Evolutionary conservation across 2,329 filamentous ascomycete genomes (phyloP), one percentile per base, ranked within the genome.

Genomic region (Dactylonectria estremocensis): DNA sequence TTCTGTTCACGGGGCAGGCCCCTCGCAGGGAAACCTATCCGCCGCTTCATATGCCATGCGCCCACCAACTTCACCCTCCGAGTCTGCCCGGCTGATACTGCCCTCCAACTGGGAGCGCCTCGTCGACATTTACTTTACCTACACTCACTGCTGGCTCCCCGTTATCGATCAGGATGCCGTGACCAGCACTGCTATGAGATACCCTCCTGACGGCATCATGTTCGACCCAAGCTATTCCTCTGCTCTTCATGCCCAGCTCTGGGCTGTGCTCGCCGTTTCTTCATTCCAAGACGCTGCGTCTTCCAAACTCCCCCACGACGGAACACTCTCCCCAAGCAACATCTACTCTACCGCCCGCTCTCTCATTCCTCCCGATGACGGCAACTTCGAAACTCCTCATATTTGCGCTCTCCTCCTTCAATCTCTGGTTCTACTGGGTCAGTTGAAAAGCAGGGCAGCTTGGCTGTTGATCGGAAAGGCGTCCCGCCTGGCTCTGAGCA

Each of bases 111-210:
- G 86, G 76, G 90, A 85, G 82, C 83, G 86, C 2, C 84, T 95
- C 4, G 81, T 95, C 45, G 91, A 94, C 71, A 85, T 92, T 5
- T 95, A 94, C 77, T 92, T 93, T 67, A 88, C 91, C 1, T 93
- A 93, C 72, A 93, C 91, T 0, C 91, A 95, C 77, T 90, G 88
- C 60, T 95, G 93, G 93, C 85, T 95, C 28, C 93, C 93, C 0
- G 90, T 95, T 28, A 83, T 92, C 11, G 90, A 94, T 69, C 92
- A 90, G 69, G 87, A 91, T 55, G 85, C 87, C 48, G 82, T 93
- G 5, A 81, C 91, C 56, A 84, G 72, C 64, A 83, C 77, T 65
- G 87, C 81, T 1, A 79, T 83, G 45, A 77, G 78, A 8, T 89
- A 88, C 35, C 74, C 80, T 28, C 52, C 69, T 28, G 80, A 75